Evolutionary conservation across 305 asterid genomes (phyloP), one percentile per base, ranked within the genome.

Genomic region (Nicotiana rustica): DNA sequence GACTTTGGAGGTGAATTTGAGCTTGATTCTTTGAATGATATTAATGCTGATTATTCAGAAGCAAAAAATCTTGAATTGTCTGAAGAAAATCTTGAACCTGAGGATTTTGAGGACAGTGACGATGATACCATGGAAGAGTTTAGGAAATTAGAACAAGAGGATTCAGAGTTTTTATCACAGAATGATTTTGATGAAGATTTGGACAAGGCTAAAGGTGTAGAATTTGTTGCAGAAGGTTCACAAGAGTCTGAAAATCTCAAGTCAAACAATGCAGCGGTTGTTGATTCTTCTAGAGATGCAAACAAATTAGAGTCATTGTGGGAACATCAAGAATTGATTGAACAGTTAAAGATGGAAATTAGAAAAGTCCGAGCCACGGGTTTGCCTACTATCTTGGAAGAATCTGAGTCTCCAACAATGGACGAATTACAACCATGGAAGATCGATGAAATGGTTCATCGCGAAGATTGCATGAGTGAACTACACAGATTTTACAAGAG

Each of bases 251-350:
- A 21, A 47, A 79, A 79, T 64, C n/a, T 56, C 7, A 67, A 19
- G 68, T 77, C 87, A 49, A 69, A 77, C 5, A 89, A 84, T n/a
- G 67, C 90, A 78, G 85, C 25, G 44, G 62, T 85, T 55, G 86
- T 76, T 56, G 55, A 80, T 0, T 15, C 80, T 8, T 7, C 31
- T 31, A 92, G 36, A 12, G 97, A 95, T 80, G 80, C 85, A 18
- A 91, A 90, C 87, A 90, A 91, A 36, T 75, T 94, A 85, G 99
- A 95, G 80, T 85, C 95, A 10, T 83, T 97, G 78, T 97, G 99
- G 99, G 99, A 97, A 81, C 99, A 97, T 91, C 99, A 95, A 86
- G 99, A 97, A 31, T 87, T 97, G 87, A 89, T 97, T 1, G 99
- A 97, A 80, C 99, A 97, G 82, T 77, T 95, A 88, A 92, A 91